Evolutionary conservation across 2,329 filamentous ascomycete genomes (phyloP), one percentile per base, ranked within the genome.

Genomic region (Colletotrichum incanum): DNA sequence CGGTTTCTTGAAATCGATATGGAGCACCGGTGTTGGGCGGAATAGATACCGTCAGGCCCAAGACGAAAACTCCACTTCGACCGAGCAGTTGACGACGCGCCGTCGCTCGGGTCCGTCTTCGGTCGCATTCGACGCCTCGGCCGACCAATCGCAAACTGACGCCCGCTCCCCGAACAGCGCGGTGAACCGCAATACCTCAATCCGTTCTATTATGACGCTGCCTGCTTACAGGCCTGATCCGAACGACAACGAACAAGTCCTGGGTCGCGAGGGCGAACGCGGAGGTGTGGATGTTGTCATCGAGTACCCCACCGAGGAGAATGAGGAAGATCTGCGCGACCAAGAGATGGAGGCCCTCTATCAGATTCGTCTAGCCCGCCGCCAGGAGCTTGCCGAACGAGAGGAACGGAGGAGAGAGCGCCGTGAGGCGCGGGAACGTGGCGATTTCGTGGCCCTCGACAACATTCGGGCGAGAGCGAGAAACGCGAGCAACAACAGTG

Each of bases 321-420:
- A 95, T 65, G 91, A 97, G 75, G 94, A 97, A 80, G 83, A 84
- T 2, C 85, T 94, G 65, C 89, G 96, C 16, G 95, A 98, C 74
- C 90, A 94, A 37, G 94, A 98, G 81, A 98, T 98, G 96, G 93
- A 96, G 74, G 90, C 93, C 0, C 83, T 98, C 50, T 98, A 97
- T 80, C 94, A 97, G 80, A 96, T 98, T 71, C 92, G 96, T 16
- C 80, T 93, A 16, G 91, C 94, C 23, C 90, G 96, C 65, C 90
- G 95, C 63, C 87, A 90, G 67, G 93, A 97, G 80, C 87, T 92
- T 49, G 90, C 90, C 5, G 94, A 96, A 74, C 91, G 94, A 6
- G 94, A 97, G 75, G 91, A 93, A 74, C 86, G 93, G n/a, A 87
- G 94, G 63, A 87, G 89, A 58, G 86, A 91, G 69, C 87, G 94